Conservation (phyloP, 2,329 filamentous ascomycete species). For the Bipolaris zeicola region DNA sequence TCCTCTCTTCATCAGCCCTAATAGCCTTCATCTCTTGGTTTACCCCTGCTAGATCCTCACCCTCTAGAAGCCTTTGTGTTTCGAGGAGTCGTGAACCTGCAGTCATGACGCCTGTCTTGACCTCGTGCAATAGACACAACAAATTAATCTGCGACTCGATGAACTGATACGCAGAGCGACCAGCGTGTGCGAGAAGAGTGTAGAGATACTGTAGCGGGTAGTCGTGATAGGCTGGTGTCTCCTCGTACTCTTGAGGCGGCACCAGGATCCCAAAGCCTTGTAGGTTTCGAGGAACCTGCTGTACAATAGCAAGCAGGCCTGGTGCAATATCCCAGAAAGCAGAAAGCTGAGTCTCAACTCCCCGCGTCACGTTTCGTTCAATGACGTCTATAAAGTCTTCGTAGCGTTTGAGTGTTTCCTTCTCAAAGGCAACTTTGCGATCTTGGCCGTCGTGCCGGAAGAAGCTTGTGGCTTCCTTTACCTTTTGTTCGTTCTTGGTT, state of each 20-base stretch:
- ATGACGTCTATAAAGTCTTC: conserved; percentile 79
- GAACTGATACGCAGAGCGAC: conserved; percentile 94
- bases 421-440: conserved; percentile 72
- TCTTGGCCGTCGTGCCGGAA: conserved; percentile 79
- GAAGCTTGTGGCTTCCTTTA: conserved; percentile 78
- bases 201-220: conserved; percentile 92
- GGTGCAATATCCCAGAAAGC: conserved; percentile 99
- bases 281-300: conserved; percentile 72
- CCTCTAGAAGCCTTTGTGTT: conserved; percentile 60
- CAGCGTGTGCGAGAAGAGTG: conserved; percentile 80
- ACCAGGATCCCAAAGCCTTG: conserved; percentile 74
- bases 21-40: conserved; percentile 61
- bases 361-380: conserved; percentile 82
- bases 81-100: conserved; percentile 72
- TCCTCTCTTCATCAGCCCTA: conserved; percentile 68
- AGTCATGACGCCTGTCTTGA: conserved; percentile 76
- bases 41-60: conserved; percentile 48
- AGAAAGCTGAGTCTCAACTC: conserved; percentile 87
- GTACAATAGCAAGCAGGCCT: conserved; percentile 74
- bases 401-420: conserved; percentile 73
- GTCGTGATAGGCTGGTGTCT: conserved; percentile 80
- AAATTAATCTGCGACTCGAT: conserved; percentile 94
- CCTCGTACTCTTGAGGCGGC: conserved; percentile 76
- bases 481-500: conserved; percentile 74
- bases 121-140: conserved; percentile 87